Evolutionary conservation across 169 alveolate genomes (phyloP).

Genomic region (Plasmodium vinckei): DNA sequence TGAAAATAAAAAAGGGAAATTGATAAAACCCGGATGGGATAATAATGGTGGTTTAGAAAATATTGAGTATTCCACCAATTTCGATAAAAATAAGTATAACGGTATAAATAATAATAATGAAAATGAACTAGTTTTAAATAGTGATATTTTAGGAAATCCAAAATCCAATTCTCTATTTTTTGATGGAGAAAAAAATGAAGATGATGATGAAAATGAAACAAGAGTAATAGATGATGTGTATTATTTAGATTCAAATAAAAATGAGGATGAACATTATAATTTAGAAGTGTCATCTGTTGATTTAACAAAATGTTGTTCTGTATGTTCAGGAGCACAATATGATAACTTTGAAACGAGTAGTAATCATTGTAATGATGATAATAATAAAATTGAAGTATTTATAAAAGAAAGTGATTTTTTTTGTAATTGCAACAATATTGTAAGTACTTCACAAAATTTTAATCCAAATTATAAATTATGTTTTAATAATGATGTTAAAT

Average conservation of each 20-base stretch:
- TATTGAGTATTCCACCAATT: background rate
- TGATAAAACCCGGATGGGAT: background rate
- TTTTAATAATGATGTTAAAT: slow-evolving; percentile 12
- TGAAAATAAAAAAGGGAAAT: slow-evolving; percentile 10
- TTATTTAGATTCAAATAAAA: background rate
- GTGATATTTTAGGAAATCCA: too few species aligned
- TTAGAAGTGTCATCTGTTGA: slow-evolving; percentile 42
- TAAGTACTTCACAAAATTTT: slow-evolving; percentile 7
- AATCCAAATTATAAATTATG: slow-evolving; percentile 14
- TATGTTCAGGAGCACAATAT: slow-evolving; percentile 53
- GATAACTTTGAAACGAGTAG: slow-evolving; percentile 21
- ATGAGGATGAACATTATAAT: slow-evolving; percentile 20
- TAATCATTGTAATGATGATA: background rate
- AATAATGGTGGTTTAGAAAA: background rate
- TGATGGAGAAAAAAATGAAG: background rate
- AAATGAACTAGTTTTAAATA: too few species aligned
- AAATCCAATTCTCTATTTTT: background rate
- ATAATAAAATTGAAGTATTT: slow-evolving; percentile 28
- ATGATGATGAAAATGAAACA: background rate
- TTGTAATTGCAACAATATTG: slow-evolving; percentile 39
- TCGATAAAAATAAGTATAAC: too few species aligned
- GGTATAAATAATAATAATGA: background rate
- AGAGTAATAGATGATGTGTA: background rate
- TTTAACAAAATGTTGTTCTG: slow-evolving; percentile 32
- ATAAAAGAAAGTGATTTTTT: slow-evolving; percentile 71